A percentile compares a stretch with the other conserved stretches of the same genome.
phyloP scores from a whole-genome alignment of 257 asterid species.

The Nicotiana obtusifolia region DNA sequence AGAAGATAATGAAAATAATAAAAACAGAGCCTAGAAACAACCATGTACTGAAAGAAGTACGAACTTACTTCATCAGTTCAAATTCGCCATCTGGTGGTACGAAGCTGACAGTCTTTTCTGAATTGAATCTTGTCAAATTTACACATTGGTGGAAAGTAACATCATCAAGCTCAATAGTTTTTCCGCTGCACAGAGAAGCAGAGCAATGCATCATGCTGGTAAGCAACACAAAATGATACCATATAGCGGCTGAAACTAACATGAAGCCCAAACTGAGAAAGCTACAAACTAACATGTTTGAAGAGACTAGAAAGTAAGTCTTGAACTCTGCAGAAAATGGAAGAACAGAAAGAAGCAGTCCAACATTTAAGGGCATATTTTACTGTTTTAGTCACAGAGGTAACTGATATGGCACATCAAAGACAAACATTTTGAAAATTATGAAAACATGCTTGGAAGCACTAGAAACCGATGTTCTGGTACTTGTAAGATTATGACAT shows the following conservation, averaged over 20 bases:
- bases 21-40: not conserved
- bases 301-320: not conserved
- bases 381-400: not conserved
- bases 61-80: constrained; percentile 97
- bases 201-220: not conserved
- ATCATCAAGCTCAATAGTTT: constrained; percentile 98
- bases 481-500: not conserved
- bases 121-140: constrained; percentile 94
- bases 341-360: not conserved
- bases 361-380: not conserved
- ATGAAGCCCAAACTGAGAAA: not conserved
- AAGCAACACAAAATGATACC: not conserved
- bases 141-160: constrained; percentile 99
- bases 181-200: constrained; percentile 61
- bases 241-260: constrained; percentile 1
- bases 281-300: not conserved
- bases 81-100: constrained; percentile 99
- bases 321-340: not conserved
- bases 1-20: not conserved
- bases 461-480: not conserved
- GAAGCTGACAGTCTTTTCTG: constrained; percentile 97
- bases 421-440: not conserved
- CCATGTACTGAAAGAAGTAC: constrained; percentile 4
- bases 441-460: not conserved
- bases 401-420: not conserved